Evolutionary conservation across 2,329 filamentous ascomycete species (phyloP), one percentile per base, ranked within the genome.

Genomic region (Trichophyton rubrum): DNA sequence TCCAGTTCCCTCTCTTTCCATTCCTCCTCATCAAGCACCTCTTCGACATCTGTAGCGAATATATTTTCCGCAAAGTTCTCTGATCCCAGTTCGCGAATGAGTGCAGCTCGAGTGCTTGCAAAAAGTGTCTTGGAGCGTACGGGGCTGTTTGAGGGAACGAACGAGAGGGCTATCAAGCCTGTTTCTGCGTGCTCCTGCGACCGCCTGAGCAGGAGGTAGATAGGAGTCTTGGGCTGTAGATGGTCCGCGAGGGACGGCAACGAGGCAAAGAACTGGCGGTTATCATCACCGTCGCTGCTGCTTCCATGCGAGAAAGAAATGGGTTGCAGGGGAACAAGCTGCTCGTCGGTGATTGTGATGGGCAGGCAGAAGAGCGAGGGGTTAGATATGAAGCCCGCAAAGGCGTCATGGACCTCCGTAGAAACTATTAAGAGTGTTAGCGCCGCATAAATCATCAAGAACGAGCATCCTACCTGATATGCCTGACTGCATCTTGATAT

Each of bases 91-190:
- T 85, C 83, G 3, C 83, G 74, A 15, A 79, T 76, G 13, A 86
- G 74, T 1, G 82, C 84, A 35, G 83, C 72, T 2, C 83, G 79
- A 41, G 84, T 85, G n/a, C 79, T 80, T 15, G 84, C 84, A 71
- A 85, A 85, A 38, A 86, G 78, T 70, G 82, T 86, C 73, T 86
- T 86, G 62, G 83, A 78, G 40, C 84, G 80, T 41, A 86, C 84
- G 0, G 82, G 81, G 3, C 84, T 83, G 53, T 82, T 74, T 62
- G 82, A 82, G 6, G 84, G 84, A 24, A 86, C 81, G 67, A 84
- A 86, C 41, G 84, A 85, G 33, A 86, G 70, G 1, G 82, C 82
- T 43, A 81, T 73, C 38, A 78, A 69, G 40, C 67, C 78, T 75
- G 60, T 71, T 66, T 47, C 69, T 58, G 49, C 62, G 61, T 40